Evolutionary conservation across 441 rosid species (phyloP), one percentile per base, ranked within the genome.

Genomic region (Raphanus hybrid): DNA sequence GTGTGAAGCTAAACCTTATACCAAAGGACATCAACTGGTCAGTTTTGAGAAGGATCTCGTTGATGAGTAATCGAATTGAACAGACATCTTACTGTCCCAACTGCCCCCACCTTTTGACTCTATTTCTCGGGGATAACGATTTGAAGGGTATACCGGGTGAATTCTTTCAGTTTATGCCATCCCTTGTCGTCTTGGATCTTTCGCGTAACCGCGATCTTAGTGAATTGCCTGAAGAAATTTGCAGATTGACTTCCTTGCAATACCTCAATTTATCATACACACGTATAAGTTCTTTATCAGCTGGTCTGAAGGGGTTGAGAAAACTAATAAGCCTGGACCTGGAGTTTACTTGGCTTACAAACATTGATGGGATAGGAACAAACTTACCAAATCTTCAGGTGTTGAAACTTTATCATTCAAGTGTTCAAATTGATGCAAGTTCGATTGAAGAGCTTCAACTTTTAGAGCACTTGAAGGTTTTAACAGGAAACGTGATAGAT

Each of bases 381-480:
- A 57, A n/a, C 5, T 57, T 57, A 20, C 61, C 61, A 57, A 57
- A 57, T 9, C 61, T 57, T 3, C 61, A 57, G n/a, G 61, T 20
- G 32, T 9, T 57, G 61, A 57, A 57, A 57, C 12, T 57, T 0
- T 57, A 3, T 8, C 12, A 5, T 15, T 15, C 58, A 0, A 2
- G 9, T 15, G 58, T 52, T 15, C 3, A 2, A 8, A 8, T 57
- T 57, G 61, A 57, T 20, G 61, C 5, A 4, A 57, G 11, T 8
- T 20, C 10, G 4, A 3, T 20, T 3, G 6, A 20, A 8, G 61
- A 57, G 61, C 32, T 57, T 3, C 29, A 8, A 20, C 29, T 57
- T 11, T 3, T 57, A 11, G 32, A 20, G n/a, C 29, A 57, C 61
- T 20, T 57, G 6, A 8, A 4, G 61, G 2, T 57, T 57, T 20